phyloP scores from a whole-genome alignment of 164 flowering plant species.

The Malania oleifera region DNA sequence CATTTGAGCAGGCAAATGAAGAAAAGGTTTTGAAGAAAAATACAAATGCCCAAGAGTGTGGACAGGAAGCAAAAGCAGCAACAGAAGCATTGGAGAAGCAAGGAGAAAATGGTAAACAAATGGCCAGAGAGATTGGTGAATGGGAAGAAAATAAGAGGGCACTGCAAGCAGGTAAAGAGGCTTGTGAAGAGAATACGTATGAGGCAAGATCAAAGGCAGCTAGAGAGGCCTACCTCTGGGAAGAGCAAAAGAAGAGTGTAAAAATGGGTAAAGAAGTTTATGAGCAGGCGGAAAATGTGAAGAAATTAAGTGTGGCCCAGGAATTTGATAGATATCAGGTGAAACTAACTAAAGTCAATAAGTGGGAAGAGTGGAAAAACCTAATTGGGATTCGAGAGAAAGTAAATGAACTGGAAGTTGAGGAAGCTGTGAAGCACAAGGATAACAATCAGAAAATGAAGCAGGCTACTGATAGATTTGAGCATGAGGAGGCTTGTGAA shows the following conservation, averaged over 20 bases:
- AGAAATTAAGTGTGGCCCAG: slow-evolving; percentile 10
- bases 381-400: slow-evolving; percentile 15
- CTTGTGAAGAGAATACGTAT: not conserved
- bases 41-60: slow-evolving; percentile 6
- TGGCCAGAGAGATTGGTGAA: slow-evolving; percentile 18
- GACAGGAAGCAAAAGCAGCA: slow-evolving; percentile 1
- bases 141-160: slow-evolving; percentile 12
- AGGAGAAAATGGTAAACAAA: slow-evolving; percentile 15
- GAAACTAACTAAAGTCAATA: slow-evolving; percentile 12
- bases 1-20: slow-evolving; percentile 13
- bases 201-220: slow-evolving; percentile 11
- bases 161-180: slow-evolving; percentile 1
- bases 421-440: slow-evolving; percentile 9
- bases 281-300: slow-evolving; percentile 11
- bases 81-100: slow-evolving; percentile 11
- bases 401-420: slow-evolving; percentile 13
- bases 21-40: slow-evolving; percentile 15
- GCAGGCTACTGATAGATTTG: slow-evolving; percentile 9
- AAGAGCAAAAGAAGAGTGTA: slow-evolving; percentile 24
- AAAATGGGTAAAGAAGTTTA: slow-evolving; percentile 14
- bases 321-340: slow-evolving; percentile 15
- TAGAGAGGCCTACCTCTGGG: slow-evolving; percentile 13
- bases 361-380: slow-evolving; percentile 17
- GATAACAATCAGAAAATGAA: slow-evolving; percentile 8
- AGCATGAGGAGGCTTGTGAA: slow-evolving; percentile 11